These are phyloP conservation scores for Solanum commersonii DNA, from an alignment of 257 asterid genomes.

Conservation along the genomic window DNA sequence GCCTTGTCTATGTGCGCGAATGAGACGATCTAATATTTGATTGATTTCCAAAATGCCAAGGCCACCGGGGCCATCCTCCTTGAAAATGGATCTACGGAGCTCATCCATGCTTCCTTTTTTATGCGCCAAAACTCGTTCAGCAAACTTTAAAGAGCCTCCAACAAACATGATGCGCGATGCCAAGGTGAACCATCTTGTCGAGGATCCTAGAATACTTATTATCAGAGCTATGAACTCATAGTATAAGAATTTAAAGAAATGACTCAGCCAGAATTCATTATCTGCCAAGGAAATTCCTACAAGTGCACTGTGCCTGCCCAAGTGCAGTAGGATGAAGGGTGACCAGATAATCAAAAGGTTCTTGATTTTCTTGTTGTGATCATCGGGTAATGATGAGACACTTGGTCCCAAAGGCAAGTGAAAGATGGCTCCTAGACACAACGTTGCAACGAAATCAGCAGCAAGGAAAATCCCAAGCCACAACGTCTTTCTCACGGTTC, in stretches of 20 bases:
- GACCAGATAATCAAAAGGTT: not conserved
- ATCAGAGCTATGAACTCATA: not conserved
- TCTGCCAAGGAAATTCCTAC: not conserved
- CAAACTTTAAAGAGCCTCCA: not conserved
- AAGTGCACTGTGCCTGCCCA: not conserved
- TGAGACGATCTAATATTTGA: not conserved
- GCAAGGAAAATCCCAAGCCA: not conserved
- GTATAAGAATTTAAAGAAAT: not conserved
- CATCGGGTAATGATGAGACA: not conserved
- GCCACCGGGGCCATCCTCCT: not conserved
- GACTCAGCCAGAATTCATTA: not conserved
- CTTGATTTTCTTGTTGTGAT: not conserved
- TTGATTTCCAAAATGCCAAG: not conserved
- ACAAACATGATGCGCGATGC: not conserved
- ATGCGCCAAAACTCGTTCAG: not conserved
- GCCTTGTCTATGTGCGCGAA: not conserved
- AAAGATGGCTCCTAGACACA: not conserved
- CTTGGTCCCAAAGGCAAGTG: not conserved
- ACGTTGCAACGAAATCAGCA: not conserved
- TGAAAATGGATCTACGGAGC: not conserved
- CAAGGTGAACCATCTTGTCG: not conserved
- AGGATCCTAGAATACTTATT: not conserved
- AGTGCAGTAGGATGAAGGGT: not conserved
- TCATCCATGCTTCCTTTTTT: not conserved
- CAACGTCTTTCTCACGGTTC: not conserved